Base-by-base conservation (phyloP, 2,329 filamentous ascomycete genomes). In the Diplocarpon rosae region DNA sequence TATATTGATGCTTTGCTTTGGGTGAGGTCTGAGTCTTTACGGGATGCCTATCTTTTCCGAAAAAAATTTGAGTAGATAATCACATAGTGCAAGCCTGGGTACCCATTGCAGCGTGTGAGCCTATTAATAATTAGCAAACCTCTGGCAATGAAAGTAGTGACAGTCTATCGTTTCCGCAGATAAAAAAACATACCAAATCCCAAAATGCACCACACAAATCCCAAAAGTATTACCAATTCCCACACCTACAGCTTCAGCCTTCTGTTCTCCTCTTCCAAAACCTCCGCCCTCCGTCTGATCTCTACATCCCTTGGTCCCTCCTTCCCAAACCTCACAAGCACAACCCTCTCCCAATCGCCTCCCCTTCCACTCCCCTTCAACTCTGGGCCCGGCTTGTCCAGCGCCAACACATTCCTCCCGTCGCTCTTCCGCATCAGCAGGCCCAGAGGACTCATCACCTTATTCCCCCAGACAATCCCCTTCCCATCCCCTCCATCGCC, bases 311-410 rank as follows among this genome's bases (percentile, higher is more conserved):
- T 65, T 16, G 74, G 73, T 1, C 69, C 72, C 0, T 63, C 71
- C 58, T 68, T 73, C 6, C 50, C 59, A 57, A 78, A 76, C 41
- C 63, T 65, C 3, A 78, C 70, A 49, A 82, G 50, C 13, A 80
- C 71, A 7, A 80, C 75, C n/a, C 69, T 67, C 52, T 78, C 69
- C 60, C 62, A 67, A 50, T 82, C 79, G 0, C 79, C 79, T 0
- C 68, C 69, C 39, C 72, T 64, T 2, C 59, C 66, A 2, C 58
- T 65, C 0, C 55, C 68, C 52, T 63, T 64, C 30, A 81, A 62
- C 59, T 81, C 78, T 3, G 63, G 66, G 0, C 76, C 76, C 0
- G 77, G 74, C 52, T 69, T 70, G 42, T 78, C 74, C n/a, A 83
- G 57, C 0, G 65, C 72, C 32, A 83, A 56, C 2, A 81, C 71